Percentiles rank a stretch among this genome's conserved stretches.
These are phyloP conservation scores for California macrophylla DNA, from an alignment of 441 rosid species.

Conservation along the genomic window DNA sequence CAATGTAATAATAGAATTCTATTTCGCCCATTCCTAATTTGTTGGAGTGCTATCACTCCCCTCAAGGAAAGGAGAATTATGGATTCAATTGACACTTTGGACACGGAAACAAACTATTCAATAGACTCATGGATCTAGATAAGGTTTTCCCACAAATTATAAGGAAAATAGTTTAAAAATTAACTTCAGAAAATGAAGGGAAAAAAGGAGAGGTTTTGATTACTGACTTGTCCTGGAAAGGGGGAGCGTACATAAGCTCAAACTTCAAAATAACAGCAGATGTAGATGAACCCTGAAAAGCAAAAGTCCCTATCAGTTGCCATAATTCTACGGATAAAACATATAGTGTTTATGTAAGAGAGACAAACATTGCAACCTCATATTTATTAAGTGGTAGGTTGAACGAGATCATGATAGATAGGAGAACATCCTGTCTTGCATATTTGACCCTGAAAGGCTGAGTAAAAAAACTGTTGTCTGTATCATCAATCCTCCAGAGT, in stretches of 20 bases:
- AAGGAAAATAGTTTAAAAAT: neutral
- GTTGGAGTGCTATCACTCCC: neutral
- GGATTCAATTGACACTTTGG: neutral
- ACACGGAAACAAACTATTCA: neutral
- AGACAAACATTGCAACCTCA: slow-evolving; percentile 37
- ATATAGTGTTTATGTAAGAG: neutral
- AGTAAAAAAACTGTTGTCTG: slow-evolving; percentile 72
- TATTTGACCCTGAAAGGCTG: slow-evolving; percentile 78
- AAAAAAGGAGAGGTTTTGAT: slow-evolving; percentile 6
- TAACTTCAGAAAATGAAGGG: neutral
- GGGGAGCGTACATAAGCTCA: slow-evolving; percentile 76
- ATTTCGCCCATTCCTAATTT: neutral
- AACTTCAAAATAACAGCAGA: slow-evolving; percentile 75
- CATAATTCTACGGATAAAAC: neutral
- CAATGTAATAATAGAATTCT: neutral
- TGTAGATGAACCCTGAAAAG: slow-evolving; percentile 55
- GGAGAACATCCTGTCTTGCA: slow-evolving; percentile 71
- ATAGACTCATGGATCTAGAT: neutral
- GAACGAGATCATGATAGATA: slow-evolving; percentile 72
- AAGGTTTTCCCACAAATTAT: neutral
- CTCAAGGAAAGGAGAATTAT: neutral
- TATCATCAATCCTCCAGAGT: slow-evolving; percentile 76
- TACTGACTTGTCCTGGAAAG: slow-evolving; percentile 38
- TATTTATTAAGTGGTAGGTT: slow-evolving; percentile 42
- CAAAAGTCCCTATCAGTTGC: slow-evolving; percentile 10